A percentile compares a stretch with the other conserved stretches of the same genome.
These are phyloP conservation scores for Dactylonectria macrodidyma DNA, from an alignment of 2,329 filamentous ascomycete genomes.

Conservation along the genomic window DNA sequence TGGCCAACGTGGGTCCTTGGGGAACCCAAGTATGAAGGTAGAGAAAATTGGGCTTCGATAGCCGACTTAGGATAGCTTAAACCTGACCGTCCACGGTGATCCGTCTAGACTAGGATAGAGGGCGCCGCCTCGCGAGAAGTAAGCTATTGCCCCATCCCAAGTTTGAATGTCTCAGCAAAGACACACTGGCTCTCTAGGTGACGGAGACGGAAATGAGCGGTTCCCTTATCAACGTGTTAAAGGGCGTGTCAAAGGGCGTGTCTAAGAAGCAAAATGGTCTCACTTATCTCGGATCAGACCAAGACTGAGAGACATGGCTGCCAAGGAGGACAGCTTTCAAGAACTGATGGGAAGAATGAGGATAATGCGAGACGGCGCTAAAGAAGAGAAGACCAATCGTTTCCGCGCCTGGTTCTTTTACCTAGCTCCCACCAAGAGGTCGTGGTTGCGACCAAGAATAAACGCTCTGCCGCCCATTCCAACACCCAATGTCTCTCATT, in stretches of 20 bases:
- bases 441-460: neutral
- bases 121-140: neutral
- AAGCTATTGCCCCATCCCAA: neutral
- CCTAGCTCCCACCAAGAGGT: neutral
- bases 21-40: neutral
- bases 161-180: neutral
- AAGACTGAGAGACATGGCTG: neutral
- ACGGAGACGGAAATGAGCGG: neutral
- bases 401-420: neutral
- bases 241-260: neutral
- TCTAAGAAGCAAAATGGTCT: too few relatives aligned
- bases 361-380: neutral
- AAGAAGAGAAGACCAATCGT: neutral
- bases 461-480: neutral
- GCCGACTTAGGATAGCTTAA: neutral
- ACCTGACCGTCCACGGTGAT: neutral
- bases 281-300: neutral
- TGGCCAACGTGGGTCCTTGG: neutral
- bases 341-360: neutral
- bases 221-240: neutral
- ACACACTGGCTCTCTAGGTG: neutral
- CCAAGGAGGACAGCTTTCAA: neutral
- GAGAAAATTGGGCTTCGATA: neutral
- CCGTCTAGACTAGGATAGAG: neutral
- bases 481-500: neutral